phyloP scores from a whole-genome alignment of 2,329 filamentous ascomycete species.

The Hypoxylon sp. region DNA sequence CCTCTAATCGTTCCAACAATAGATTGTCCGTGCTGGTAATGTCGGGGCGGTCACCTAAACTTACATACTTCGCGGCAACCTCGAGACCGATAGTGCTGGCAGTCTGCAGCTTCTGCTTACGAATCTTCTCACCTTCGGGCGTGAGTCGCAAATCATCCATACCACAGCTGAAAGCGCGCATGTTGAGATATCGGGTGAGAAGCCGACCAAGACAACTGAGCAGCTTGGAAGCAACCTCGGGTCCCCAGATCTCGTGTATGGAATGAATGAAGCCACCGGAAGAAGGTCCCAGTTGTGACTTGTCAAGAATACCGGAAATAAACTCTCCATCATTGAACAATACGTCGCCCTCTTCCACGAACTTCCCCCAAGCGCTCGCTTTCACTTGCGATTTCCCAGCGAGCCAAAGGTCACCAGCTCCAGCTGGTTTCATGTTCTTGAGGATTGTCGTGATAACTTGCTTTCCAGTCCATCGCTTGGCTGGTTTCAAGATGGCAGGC shows the following conservation, averaged over 20 bases:
- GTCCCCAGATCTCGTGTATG: conserved; percentile 92
- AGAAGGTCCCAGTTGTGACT: conserved; percentile 90
- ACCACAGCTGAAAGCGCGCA: conserved; percentile 95
- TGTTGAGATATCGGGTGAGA: conserved; percentile 88
- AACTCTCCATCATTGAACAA: conserved; percentile 89
- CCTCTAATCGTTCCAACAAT: conserved; percentile 82
- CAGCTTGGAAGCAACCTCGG: conserved; percentile 85
- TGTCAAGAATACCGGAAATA: conserved; percentile 91
- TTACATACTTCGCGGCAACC: conserved; percentile 89
- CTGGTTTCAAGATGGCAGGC: conserved; percentile 85
- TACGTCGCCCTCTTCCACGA: conserved; percentile 81
- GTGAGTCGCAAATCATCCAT: conserved; percentile 96
- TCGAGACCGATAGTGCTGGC: conserved; percentile 78
- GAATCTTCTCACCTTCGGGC: conserved; percentile 76
- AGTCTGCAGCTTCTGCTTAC: conserved; percentile 74
- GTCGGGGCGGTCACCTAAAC: conserved; percentile 72
- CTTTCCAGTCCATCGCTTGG: conserved; percentile 91
- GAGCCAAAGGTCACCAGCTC: conserved; percentile 82
- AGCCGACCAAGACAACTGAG: conserved; percentile 91
- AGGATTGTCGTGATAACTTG: conserved; percentile 93
- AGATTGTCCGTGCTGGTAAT: conserved; percentile 72
- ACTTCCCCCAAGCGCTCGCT: conserved; percentile 81
- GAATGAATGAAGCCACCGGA: conserved; percentile 90
- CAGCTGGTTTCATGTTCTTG: conserved; percentile 86
- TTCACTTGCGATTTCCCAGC: conserved; percentile 82